phyloP scores from a whole-genome alignment of 129 eudicot genomes.

The Apium graveolens region DNA sequence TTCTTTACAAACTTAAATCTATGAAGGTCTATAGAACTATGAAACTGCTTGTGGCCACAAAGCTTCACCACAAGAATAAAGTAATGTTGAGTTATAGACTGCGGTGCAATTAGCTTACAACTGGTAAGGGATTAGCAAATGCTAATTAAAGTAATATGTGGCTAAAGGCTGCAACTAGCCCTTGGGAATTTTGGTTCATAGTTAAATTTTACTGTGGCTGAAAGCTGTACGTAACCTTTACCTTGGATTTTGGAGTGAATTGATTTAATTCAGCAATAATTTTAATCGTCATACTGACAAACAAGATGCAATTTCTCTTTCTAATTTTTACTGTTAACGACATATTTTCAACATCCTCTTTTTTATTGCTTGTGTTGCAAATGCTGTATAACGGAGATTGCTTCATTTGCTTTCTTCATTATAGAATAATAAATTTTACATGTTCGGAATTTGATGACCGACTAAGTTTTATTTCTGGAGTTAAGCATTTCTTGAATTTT shows the following conservation, averaged over 20 bases:
- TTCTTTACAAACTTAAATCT: neutral
- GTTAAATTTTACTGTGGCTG: neutral
- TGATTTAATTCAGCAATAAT: no score
- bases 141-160: no score
- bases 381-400: neutral
- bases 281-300: neutral
- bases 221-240: neutral
- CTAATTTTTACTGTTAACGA: neutral
- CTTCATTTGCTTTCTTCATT: neutral
- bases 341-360: neutral
- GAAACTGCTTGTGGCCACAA: neutral
- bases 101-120: neutral
- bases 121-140: neutral
- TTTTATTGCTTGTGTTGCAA: neutral
- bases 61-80: neutral
- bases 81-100: neutral
- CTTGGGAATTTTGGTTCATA: no score
- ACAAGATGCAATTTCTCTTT: neutral
- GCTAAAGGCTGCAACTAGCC: neutral
- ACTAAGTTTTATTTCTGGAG: neutral
- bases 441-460: neutral
- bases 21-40: neutral
- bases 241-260: neutral
- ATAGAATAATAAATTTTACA: no score
- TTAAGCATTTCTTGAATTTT: slow-evolving; percentile 7